These are phyloP conservation scores for Aaosphaeria pasadenensis DNA, from an alignment of 2,329 filamentous ascomycete species.

Conservation along the genomic window DNA sequence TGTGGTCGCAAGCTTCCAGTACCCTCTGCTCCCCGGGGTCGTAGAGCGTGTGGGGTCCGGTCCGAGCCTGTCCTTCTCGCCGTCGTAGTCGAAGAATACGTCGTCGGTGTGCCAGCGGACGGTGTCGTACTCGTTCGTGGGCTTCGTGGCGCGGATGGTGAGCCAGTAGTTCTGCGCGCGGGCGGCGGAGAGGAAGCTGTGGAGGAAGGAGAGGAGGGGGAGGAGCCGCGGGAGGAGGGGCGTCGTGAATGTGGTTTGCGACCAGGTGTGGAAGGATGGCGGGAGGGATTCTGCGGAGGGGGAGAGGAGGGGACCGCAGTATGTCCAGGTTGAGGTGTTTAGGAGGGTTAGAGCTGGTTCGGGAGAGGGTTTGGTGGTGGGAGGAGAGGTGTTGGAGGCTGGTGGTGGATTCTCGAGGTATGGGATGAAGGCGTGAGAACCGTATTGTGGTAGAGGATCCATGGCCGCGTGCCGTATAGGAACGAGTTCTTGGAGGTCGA, in stretches of 20 bases:
- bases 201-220: constrained; percentile 42
- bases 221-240: constrained; percentile 36
- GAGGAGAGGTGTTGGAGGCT: not conserved
- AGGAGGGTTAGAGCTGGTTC: constrained; percentile 4
- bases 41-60: too few relatives aligned
- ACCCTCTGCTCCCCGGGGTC: not conserved
- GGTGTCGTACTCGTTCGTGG: constrained; percentile 43
- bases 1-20: constrained; percentile 51
- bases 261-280: constrained; percentile 37
- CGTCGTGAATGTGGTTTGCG: constrained; percentile 29
- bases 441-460: constrained; percentile 10
- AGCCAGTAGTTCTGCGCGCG: constrained; percentile 46
- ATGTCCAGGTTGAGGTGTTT: constrained; percentile 23
- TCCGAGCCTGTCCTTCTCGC: too few relatives aligned
- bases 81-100: constrained; percentile 38
- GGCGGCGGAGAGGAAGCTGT: constrained; percentile 34
- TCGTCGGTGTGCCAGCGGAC: constrained; percentile 53
- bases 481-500: too few relatives aligned
- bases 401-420: constrained; percentile 2
- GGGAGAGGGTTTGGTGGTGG: not conserved
- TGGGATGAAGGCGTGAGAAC: constrained; percentile 11
- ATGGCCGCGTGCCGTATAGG: constrained; percentile 1
- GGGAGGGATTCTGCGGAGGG: constrained; percentile 9
- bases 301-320: constrained; percentile 19
- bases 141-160: constrained; percentile 46